A percentile compares a stretch with the other conserved stretches of the same genome.
Evolutionary conservation across 1,139 yeast genomes (phyloP).

Genomic region (Lodderomyces orthopsilosis): DNA sequence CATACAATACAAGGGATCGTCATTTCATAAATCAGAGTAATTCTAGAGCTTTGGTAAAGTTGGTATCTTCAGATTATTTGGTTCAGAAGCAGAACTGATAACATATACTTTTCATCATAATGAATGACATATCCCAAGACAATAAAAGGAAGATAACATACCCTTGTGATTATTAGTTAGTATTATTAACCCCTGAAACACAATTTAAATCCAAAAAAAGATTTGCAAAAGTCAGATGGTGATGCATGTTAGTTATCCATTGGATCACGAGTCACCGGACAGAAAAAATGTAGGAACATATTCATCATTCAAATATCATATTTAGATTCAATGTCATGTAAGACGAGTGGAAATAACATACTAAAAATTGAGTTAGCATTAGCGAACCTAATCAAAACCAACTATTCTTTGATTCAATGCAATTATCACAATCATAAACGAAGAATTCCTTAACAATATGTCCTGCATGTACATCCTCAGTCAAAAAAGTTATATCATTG

Average conservation of each 20-base stretch:
- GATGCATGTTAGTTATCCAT: constrained; percentile 74
- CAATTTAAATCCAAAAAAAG: not conserved
- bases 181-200: constrained; percentile 3
- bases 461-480: constrained; percentile 68
- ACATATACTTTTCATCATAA: constrained; percentile 57
- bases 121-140: constrained; percentile 10
- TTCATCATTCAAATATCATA: constrained; percentile 15
- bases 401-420: not conserved
- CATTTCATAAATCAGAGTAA: constrained; percentile 3
- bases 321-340: too few species aligned
- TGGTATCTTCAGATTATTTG: constrained; percentile 64
- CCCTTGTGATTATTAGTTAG: constrained; percentile 8
- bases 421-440: constrained; percentile 49
- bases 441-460: constrained; percentile 59
- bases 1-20: not conserved
- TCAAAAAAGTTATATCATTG: constrained; percentile 12
- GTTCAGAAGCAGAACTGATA: constrained; percentile 94
- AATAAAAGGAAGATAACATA: not conserved
- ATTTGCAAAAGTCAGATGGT: constrained; percentile 63
- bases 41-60: constrained; percentile 24
- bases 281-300: constrained; percentile 35
- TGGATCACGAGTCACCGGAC: constrained; percentile 65
- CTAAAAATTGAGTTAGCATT: constrained; percentile 2
- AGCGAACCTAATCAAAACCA: not conserved
- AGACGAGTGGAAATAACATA: too few species aligned